These are phyloP conservation scores for Dactylellina sp. DNA, from an alignment of 2,329 filamentous ascomycete genomes.

Conservation along the genomic window DNA sequence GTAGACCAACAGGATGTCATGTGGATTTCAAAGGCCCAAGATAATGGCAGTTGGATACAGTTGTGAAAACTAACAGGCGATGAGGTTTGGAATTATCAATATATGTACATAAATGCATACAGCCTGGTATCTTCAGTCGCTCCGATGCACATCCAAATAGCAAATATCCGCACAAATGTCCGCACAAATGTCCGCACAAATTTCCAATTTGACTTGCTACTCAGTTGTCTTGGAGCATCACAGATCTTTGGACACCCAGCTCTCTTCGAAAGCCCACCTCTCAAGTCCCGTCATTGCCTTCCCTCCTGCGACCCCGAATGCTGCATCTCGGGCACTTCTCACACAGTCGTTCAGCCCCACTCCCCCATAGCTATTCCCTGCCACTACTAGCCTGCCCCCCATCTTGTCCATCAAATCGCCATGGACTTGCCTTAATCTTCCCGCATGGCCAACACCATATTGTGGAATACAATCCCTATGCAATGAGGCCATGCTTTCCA, in stretches of 20 bases:
- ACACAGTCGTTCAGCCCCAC: constrained; percentile 70
- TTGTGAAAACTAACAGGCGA: no score
- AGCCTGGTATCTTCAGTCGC: background rate
- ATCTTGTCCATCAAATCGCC: constrained; percentile 61
- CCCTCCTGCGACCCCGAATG: constrained; percentile 63
- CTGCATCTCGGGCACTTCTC: constrained; percentile 70
- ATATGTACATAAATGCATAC: background rate
- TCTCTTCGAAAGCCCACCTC: constrained; percentile 60
- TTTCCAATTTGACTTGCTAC: background rate
- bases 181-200: background rate
- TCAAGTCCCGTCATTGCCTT: constrained; percentile 64
- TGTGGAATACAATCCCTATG: constrained; percentile 86
- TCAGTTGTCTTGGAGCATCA: background rate
- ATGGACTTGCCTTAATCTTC: constrained; percentile 68
- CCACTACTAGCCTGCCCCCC: constrained; percentile 62
- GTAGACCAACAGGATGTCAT: no score
- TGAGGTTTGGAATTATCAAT: background rate
- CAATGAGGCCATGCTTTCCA: constrained; percentile 72
- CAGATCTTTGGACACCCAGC: constrained; percentile 53
- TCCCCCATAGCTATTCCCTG: constrained; percentile 68
- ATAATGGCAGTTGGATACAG: no score
- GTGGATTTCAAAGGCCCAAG: no score
- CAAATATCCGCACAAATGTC: background rate
- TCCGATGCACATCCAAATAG: background rate
- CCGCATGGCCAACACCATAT: constrained; percentile 81